phyloP scores from a whole-genome alignment of 164 flowering plant species.

The Vitis vinifera region DNA sequence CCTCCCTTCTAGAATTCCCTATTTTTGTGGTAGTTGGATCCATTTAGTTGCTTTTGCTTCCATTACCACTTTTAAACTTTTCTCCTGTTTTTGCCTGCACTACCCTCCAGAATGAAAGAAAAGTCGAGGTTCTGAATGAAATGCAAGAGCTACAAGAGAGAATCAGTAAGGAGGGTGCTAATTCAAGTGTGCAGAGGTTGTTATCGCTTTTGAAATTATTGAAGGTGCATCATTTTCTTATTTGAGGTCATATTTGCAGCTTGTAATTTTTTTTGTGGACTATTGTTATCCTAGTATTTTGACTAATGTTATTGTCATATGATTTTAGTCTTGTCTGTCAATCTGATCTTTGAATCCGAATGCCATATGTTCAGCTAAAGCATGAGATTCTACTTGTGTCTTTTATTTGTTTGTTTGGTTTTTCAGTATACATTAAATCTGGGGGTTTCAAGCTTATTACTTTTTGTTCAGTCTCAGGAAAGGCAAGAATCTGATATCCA shows the following conservation, averaged over 20 bases:
- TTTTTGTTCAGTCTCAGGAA: constrained; percentile 40
- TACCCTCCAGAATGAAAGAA: constrained; percentile 27
- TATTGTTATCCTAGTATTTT: background rate
- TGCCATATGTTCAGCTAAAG: background rate
- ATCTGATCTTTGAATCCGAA: background rate
- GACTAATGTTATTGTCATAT: background rate
- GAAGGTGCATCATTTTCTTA: constrained; percentile 34
- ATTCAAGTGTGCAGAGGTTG: constrained; percentile 27
- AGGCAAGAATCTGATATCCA: constrained; percentile 37
- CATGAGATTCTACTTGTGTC: background rate
- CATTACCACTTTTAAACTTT: background rate
- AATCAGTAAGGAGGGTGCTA: constrained; percentile 25
- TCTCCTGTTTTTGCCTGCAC: constrained; percentile 1
- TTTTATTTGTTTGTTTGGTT: background rate
- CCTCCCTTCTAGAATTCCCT: background rate
- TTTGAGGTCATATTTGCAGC: background rate
- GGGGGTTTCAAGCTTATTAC: background rate
- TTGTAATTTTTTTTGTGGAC: background rate
- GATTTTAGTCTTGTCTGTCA: background rate
- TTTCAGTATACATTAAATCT: background rate
- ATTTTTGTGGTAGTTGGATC: too few species aligned
- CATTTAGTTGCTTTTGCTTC: background rate
- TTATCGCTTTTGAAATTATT: constrained; percentile 27
- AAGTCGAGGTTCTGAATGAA: constrained; percentile 23
- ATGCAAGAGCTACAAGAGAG: constrained; percentile 29